Evolutionary conservation across 345 rosid genomes (phyloP), one percentile per base, ranked within the genome.

Genomic region (Populus euphratica): DNA sequence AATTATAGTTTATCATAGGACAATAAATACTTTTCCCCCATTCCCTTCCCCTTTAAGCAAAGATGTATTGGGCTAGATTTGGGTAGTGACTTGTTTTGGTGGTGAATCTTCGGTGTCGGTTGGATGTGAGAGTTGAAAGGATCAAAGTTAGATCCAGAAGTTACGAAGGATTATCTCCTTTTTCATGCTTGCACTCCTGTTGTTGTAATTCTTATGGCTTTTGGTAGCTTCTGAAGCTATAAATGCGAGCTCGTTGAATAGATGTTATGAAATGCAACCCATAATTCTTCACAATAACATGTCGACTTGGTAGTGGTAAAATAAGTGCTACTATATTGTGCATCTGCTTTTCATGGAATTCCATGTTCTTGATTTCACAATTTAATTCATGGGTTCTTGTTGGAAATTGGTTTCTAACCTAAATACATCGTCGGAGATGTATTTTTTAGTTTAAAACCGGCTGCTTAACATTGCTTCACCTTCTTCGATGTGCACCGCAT

Each of bases 11-110:
- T 43, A 11, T 43, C 0, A 10, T 11, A 43, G 47, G 47, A 43
- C 47, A 2, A 43, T 43, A 10, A 0, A 43, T 16, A 0, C 0
- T 50, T 50, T 5, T 0, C 8, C n/a, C 8, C 0, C 8, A 1
- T 18, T 50, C 56, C 56, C 56, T 6, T 50, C 3, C 59, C 47
- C 14, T 43, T 11, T 2, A 43, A 43, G 14, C 47, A 43, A 43
- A 13, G 47, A 11, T 43, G 47, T 43, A 43, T 43, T 13, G 47
- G 14, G 0, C 14, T 43, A 43, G 47, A 43, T 43, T 43, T 11
- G 47, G 14, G 47, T 3, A 11, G 14, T 43, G 44, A 41, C 13
- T 41, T 10, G 3, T 41, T 41, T 41, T 12, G 44, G 13, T 41
- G 47, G 12, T 13, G 47, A 10, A 0, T 33, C 36, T 33, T 43